phyloP scores from a whole-genome alignment of 2,329 filamentous ascomycete species.

The Torrubiellomyces zombiae region DNA sequence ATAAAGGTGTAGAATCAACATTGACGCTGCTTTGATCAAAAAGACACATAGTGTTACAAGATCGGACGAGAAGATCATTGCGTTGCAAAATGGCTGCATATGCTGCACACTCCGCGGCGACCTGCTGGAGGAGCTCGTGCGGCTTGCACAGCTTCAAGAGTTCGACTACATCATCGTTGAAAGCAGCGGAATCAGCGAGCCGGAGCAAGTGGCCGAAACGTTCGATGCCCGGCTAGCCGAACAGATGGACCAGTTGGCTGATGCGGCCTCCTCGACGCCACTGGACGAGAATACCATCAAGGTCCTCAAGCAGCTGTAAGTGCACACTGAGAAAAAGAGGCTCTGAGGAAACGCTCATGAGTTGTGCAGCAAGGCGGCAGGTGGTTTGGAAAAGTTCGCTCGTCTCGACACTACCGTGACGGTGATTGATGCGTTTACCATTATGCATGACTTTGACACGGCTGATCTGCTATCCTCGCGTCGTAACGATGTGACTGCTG shows the following conservation, averaged over 20 bases:
- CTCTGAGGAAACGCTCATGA: no score
- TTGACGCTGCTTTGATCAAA: slow-evolving; percentile 46
- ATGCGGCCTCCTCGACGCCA: slow-evolving; percentile 12
- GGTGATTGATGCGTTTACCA: slow-evolving; percentile 56
- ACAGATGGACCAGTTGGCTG: slow-evolving; percentile 21
- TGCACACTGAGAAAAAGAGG: no score
- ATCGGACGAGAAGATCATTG: slow-evolving; percentile 47
- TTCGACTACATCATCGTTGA: slow-evolving; percentile 61
- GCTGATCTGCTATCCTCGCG: slow-evolving; percentile 49
- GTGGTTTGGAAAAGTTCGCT: slow-evolving; percentile 49
- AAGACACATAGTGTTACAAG: slow-evolving; percentile 37
- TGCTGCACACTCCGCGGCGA: slow-evolving; percentile 61
- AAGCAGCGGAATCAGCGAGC: slow-evolving; percentile 56
- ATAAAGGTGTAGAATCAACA: slow-evolving; percentile 32
- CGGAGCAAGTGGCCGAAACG: slow-evolving; percentile 58
- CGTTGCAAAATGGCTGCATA: slow-evolving; percentile 59
- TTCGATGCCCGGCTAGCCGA: slow-evolving; percentile 43
- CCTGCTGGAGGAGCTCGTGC: slow-evolving; percentile 51
- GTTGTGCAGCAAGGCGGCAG: slow-evolving; percentile 28
- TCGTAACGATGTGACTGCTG: slow-evolving; percentile 41
- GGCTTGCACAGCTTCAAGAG: slow-evolving; percentile 39
- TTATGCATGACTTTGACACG: slow-evolving; percentile 57
- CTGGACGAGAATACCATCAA: slow-evolving; percentile 19
- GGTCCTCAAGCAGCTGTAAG: slow-evolving; percentile 20
- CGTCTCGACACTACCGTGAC: slow-evolving; percentile 56